Base-by-base conservation (phyloP, 192 early-diverging fungal genomes). In the Dispira simplex region DNA sequence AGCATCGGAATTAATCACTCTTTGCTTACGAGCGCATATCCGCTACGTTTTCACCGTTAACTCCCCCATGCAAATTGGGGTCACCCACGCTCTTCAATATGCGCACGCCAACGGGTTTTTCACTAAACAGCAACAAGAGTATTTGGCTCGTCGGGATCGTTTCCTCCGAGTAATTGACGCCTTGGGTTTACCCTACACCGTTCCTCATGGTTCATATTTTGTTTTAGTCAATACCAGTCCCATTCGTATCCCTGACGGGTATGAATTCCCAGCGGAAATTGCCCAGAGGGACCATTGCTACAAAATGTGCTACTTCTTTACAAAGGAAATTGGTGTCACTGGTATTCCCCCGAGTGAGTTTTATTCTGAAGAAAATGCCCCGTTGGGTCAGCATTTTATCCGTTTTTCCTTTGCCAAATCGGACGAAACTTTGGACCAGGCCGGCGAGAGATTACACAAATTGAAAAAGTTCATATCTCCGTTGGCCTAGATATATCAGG, bases 351-450 rank as follows among this genome's bases (percentile, higher is more conserved):
- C 91, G 2, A 81, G 83, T 46, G 90, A 91, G 67, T 97, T 97
- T 68, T 93, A 94, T 67, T 85, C 82, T 46, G 77, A 72, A 45
- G 75, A 74, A 20, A 85, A 88, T 70, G 77, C 75, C 62, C 45
- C 70, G 8, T 65, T 90, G 55, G 89, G 86, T 3, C 81, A 86
- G 44, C 66, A 89, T 65, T 85, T 85, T 66, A 86, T 87, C 14
- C 78, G 93, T 44, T 95, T 97, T 65, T 91, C 92, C 26, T 97
- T 91, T 66, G 95, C 92, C 77, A 97, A 97, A 75, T 89, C 83
- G 8, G 83, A 86, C 63, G 85, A 90, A 52, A 86, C 85, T 32
- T 66, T 97, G 27, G 81, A 91, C 10, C 77, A 80, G 10, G 92
- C 90, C 39, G 86, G 73, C 0, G 77, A 75, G 60, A 73, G 84